Base-by-base conservation (phyloP, 176 grass and related monocot species). In the Poa annua region DNA sequence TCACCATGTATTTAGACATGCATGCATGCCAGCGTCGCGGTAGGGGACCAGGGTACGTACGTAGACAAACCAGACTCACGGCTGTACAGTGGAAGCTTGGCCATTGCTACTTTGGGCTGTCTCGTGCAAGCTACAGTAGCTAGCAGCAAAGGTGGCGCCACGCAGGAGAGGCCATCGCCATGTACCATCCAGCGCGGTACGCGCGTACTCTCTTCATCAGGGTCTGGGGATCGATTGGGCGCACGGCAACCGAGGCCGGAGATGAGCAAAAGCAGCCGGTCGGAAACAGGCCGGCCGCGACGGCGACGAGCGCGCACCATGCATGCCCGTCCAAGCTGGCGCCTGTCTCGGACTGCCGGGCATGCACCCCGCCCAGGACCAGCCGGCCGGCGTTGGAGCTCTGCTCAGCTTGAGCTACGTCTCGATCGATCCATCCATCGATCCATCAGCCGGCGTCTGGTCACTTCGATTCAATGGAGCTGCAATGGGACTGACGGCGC, bases 181-280 rank as follows among this genome's bases (percentile, higher is more conserved):
- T 29, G 29, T 29, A 29, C 29, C 29, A 29, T 29, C 29, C 29
- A 29, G 29, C 29, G 29, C 29, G 29, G 29, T 29, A 29, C 29
- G 29, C 29, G 29, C 29, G 36, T 38, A 38, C 36, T 38, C 36
- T 38, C 36, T 53, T 79, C 29, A 29, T 29, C 29, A 29, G 66
- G 17, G 26, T 22, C 10, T 82, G 22, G 63, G 24, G 75, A 84
- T 29, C 29, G 29, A 29, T 88, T 84, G 68, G 86, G 8, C 35
- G 26, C 77, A 47, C 82, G 69, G 3, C 82, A 85, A 85, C 61
- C 77, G 87, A 89, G 70, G 87, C 69, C 21, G 70, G 29, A 29
- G 29, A 29, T 29, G 29, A 29, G 29, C 29, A 29, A 29, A 29
- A 29, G 29, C 29, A 29, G 29, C 29, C 29, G 82, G 42, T 59